Evolutionary conservation across 805 yeast genomes (phyloP), one percentile per base, ranked within the genome.

Genomic region (Yamadazyma ubonensis): DNA sequence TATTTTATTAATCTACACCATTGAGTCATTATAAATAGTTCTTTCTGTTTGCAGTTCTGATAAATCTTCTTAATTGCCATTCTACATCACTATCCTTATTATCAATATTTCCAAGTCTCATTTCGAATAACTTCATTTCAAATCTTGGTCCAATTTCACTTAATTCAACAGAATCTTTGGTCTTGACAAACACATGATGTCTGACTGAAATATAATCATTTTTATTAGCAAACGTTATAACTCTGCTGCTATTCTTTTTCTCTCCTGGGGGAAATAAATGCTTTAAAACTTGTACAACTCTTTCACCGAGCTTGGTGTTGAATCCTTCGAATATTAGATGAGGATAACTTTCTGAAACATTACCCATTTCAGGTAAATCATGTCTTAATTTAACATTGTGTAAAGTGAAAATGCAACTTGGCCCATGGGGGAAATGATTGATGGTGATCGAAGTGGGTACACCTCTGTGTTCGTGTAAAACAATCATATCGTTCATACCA

Each of bases 121-220:
- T 67, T 61, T 91, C 97, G 59, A 80, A 93, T 49, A 93, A 67
- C 58, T 89, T 78, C 98, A 93, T 90, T 64, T 93, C 99, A 54
- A 93, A 93, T 47, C 99, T 73, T n/a, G 99, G 99, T 0, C 99
- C 99, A 26, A 93, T 85, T 60, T 93, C 99, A 43, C 96, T 90
- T 41, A 93, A 65, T 59, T 93, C 98, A 2, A 89, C 96, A 25
- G 80, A 75, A 46, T 89, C 96, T 51, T 83, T 82, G 0, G 96
- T 88, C 57, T 79, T 83, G 4, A 89, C 96, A 59, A 86, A 93
- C 1, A 93, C 84, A 58, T 93, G 99, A 57, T 93, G 99, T 62
- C 99, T 78, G 4, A 93, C 97, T 45, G 89, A 79, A 45, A 93
- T 91, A 57, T 80, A 93, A 65, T 93, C 99, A 34, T 88, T 96